phyloP scores from a whole-genome alignment of 1,284 basidiomycete species.

The Paramarasmius palmivorus region DNA sequence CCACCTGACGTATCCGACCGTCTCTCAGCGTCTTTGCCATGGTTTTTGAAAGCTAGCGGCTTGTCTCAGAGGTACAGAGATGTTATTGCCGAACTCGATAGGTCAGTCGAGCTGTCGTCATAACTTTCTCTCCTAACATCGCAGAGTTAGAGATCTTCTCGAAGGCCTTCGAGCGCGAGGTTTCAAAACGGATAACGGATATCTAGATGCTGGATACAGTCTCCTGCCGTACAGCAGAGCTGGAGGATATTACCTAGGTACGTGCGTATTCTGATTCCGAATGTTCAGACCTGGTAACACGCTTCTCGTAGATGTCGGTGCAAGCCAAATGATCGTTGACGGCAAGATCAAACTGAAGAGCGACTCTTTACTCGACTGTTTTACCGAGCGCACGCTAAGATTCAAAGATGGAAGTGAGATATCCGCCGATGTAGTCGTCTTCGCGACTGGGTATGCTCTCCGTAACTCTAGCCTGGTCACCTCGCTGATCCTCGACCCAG shows the following conservation, averaged over 20 bases:
- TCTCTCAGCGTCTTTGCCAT: slow-evolving; percentile 52
- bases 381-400: slow-evolving; percentile 44
- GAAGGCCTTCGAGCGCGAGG: slow-evolving; percentile 30
- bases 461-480: neutral
- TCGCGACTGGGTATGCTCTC: slow-evolving; percentile 44
- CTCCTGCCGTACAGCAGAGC: slow-evolving; percentile 30
- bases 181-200: slow-evolving; percentile 29
- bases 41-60: slow-evolving; percentile 33
- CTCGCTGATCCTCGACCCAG: no score
- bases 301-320: slow-evolving; percentile 59
- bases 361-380: slow-evolving; percentile 45
- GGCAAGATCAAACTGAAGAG: slow-evolving; percentile 64
- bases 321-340: slow-evolving; percentile 62
- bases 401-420: slow-evolving; percentile 56
- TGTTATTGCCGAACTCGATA: slow-evolving; percentile 26
- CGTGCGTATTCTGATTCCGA: slow-evolving; percentile 32
- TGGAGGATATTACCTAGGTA: slow-evolving; percentile 48
- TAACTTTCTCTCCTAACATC: no score
- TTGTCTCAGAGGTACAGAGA: slow-evolving; percentile 18
- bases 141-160: slow-evolving; percentile 25
- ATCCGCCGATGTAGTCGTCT: slow-evolving; percentile 54
- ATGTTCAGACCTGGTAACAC: no score
- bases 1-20: slow-evolving; percentile 54
- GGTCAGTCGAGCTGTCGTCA: neutral
- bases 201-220: slow-evolving; percentile 29